Evolutionary conservation across 176 grass and related monocot species (phyloP).

Genomic region (Olyra latifolia): DNA sequence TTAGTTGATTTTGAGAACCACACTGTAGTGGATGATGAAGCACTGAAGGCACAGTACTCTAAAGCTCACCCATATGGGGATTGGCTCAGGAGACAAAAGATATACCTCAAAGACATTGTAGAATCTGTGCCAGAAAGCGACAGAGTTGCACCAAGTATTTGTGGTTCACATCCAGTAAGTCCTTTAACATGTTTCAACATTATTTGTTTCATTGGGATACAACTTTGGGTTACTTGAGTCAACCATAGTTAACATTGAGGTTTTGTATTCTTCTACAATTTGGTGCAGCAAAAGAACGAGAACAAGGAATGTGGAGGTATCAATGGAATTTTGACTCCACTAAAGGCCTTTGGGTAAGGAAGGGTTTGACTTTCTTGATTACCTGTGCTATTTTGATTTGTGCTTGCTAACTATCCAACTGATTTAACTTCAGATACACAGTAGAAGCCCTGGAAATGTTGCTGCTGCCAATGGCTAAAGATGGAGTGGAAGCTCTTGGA

Average conservation of each 20-base stretch:
- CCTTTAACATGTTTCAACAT: constrained; percentile 16
- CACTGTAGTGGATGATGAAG: constrained; percentile 89
- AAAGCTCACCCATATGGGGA: constrained; percentile 80
- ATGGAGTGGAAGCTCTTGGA: constrained; percentile 75
- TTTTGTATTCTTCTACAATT: constrained; percentile 31
- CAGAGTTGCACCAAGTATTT: constrained; percentile 58
- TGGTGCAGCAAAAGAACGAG: constrained; percentile 40
- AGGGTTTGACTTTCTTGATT: constrained; percentile 3
- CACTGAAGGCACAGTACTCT: constrained; percentile 81
- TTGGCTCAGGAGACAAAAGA: constrained; percentile 87
- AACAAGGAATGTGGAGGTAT: constrained; percentile 52
- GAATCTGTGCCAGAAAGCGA: constrained; percentile 73
- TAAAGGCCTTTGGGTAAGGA: constrained; percentile 95
- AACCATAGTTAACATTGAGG: neutral
- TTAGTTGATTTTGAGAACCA: constrained; percentile 98
- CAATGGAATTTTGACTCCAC: constrained; percentile 72
- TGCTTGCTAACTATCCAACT: constrained; percentile 18
- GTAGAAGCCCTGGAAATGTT: constrained; percentile 94
- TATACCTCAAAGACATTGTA: constrained; percentile 69
- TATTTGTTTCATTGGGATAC: neutral
- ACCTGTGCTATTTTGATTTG: neutral
- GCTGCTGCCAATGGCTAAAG: constrained; percentile 89
- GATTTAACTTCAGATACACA: constrained; percentile 67
- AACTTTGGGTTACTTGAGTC: neutral
- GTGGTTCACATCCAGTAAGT: constrained; percentile 64